These are phyloP conservation scores for Monilinia polystroma DNA, from an alignment of 2,329 filamentous ascomycete genomes.

Conservation along the genomic window DNA sequence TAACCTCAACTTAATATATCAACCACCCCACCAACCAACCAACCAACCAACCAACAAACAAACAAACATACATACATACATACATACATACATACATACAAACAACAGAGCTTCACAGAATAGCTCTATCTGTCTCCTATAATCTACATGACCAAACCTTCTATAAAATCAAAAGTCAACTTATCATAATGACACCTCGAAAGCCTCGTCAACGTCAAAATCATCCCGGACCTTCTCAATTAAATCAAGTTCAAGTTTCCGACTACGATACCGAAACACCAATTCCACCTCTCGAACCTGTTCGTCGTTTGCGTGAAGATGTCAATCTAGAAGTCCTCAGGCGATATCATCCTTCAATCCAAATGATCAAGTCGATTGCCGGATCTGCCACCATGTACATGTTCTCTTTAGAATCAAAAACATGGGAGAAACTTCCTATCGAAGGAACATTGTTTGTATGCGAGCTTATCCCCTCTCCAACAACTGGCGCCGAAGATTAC, in stretches of 20 bases:
- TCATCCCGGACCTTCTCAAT: slow-evolving; percentile 38
- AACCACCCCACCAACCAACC: not conserved
- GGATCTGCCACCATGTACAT: slow-evolving; percentile 85
- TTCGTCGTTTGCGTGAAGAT: slow-evolving; percentile 69
- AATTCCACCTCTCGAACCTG: slow-evolving; percentile 39
- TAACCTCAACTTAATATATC: not conserved
- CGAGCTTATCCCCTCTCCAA: slow-evolving; percentile 50
- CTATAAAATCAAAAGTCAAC: not conserved
- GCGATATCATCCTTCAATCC: slow-evolving; percentile 75
- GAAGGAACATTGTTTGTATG: slow-evolving; percentile 91
- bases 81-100: no score
- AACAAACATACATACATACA: no score
- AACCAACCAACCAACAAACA: not conserved
- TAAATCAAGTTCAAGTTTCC: slow-evolving; percentile 46
- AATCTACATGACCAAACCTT: not conserved
- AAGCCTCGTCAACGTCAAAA: slow-evolving; percentile 41
- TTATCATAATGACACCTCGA: slow-evolving; percentile 42
- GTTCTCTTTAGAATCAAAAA: slow-evolving; percentile 62
- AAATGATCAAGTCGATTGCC: slow-evolving; percentile 73
- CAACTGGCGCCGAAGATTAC: slow-evolving; percentile 42
- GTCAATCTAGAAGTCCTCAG: slow-evolving; percentile 84
- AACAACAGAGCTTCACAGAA: not conserved
- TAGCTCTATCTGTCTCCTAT: not conserved
- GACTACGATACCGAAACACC: slow-evolving; percentile 53
- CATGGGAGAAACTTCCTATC: slow-evolving; percentile 82